phyloP scores from a whole-genome alignment of 345 rosid species.

The Eucalyptus cloeziana region DNA sequence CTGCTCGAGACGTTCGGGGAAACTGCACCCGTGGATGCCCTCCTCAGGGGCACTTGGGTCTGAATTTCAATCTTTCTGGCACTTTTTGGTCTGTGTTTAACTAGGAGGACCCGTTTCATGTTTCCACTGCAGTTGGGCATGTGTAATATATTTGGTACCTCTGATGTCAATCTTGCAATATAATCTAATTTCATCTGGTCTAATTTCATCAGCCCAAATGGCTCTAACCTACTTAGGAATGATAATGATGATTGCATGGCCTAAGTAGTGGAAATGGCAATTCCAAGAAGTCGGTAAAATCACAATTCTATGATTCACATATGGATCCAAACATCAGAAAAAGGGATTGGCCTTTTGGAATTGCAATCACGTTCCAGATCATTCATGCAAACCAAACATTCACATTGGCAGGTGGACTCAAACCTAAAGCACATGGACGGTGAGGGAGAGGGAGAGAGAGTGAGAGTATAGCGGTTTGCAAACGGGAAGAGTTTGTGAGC shows the following conservation, averaged over 20 bases:
- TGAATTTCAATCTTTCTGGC: not conserved
- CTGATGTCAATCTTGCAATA: not conserved
- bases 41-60: conserved; percentile 59
- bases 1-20: conserved; percentile 37
- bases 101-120: not conserved
- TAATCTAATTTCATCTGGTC: not conserved
- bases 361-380: not conserved
- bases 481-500: not conserved
- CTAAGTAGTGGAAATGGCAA: not conserved
- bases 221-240: not conserved
- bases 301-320: not conserved
- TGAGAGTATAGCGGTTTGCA: not conserved
- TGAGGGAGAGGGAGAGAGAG: not conserved
- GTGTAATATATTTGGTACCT: not conserved
- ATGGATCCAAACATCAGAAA: not conserved
- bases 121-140: not conserved
- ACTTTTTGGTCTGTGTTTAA: not conserved
- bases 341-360: not conserved
- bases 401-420: not conserved
- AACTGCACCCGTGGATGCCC: conserved; percentile 22
- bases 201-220: not conserved
- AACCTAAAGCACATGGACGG: not conserved
- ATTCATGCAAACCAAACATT: not conserved
- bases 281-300: not conserved
- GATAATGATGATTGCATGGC: not conserved